These are phyloP conservation scores for Cutaneotrichosporon dermatis DNA, from an alignment of 1,284 basidiomycete genomes.

Conservation along the genomic window DNA sequence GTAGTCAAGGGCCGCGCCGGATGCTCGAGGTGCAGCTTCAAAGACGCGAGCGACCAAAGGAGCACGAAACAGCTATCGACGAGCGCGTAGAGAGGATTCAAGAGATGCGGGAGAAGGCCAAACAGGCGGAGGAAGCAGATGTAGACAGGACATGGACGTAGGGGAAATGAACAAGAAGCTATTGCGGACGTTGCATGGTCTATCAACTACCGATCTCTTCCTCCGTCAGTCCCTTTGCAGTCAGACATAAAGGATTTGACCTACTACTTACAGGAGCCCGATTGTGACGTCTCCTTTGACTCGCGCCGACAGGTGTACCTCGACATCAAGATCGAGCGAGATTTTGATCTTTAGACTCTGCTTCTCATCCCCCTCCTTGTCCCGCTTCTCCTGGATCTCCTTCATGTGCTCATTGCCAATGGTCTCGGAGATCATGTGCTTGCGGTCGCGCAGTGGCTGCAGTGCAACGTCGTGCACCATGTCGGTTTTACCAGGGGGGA, in stretches of 20 bases:
- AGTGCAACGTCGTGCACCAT: background rate
- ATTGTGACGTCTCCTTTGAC: constrained; percentile 22
- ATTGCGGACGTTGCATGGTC: background rate
- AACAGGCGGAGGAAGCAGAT: background rate
- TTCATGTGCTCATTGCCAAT: background rate
- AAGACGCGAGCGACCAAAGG: background rate
- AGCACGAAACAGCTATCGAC: background rate
- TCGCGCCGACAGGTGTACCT: constrained; percentile 21
- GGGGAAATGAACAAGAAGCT: background rate
- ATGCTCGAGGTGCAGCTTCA: background rate
- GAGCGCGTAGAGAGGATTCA: background rate
- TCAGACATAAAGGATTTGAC: background rate
- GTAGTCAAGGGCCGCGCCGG: background rate
- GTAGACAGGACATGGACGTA: background rate
- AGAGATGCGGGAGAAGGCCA: background rate
- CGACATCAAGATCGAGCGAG: constrained; percentile 16
- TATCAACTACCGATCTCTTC: background rate
- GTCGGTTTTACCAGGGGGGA: background rate
- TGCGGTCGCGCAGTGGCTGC: background rate
- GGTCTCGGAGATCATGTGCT: background rate
- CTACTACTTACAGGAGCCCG: constrained; percentile 13
- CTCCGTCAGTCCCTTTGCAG: background rate
- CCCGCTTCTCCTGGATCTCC: constrained; percentile 2
- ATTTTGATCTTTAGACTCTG: constrained; percentile 18
- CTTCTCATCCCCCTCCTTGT: constrained; percentile 11